These are phyloP conservation scores for Candida boleticola DNA, from an alignment of 805 yeast genomes.

Conservation along the genomic window DNA sequence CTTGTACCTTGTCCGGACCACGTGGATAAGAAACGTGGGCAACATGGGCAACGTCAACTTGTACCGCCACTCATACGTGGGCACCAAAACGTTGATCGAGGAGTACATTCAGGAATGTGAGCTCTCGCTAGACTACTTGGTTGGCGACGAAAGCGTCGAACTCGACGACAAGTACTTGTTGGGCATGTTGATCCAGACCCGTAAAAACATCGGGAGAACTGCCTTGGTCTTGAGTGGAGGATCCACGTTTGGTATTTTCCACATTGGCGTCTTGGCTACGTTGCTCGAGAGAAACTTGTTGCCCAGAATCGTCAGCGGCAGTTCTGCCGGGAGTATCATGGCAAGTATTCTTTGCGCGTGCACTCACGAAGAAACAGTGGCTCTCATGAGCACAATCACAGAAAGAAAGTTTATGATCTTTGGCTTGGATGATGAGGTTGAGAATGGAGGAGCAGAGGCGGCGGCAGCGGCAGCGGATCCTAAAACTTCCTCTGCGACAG, in stretches of 20 bases:
- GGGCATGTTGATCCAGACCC: constrained; percentile 79
- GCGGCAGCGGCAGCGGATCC: not conserved
- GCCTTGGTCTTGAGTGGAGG: constrained; percentile 97
- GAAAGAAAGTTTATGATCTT: constrained; percentile 54
- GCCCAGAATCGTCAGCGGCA: constrained; percentile 89
- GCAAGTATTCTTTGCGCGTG: constrained; percentile 86
- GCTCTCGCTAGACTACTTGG: constrained; percentile 37
- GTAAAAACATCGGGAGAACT: constrained; percentile 90
- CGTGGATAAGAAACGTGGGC: constrained; percentile 82
- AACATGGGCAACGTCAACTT: constrained; percentile 80
- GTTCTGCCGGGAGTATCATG: constrained; percentile 94
- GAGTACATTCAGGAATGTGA: constrained; percentile 81
- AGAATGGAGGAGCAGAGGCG: not conserved
- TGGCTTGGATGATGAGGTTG: constrained; percentile 37
- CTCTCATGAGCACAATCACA: constrained; percentile 58
- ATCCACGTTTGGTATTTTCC: constrained; percentile 88
- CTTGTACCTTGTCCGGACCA: constrained; percentile 75
- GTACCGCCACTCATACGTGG: constrained; percentile 75
- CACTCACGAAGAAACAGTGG: constrained; percentile 65
- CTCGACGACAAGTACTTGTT: constrained; percentile 69
- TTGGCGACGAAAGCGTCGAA: constrained; percentile 34
- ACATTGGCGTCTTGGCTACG: constrained; percentile 86
- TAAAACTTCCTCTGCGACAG: not conserved
- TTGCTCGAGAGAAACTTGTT: constrained; percentile 69
- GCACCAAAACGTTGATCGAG: constrained; percentile 82